Conservation (phyloP, 768 basidiomycete species). For the Rhizopogon vulgaris region DNA sequence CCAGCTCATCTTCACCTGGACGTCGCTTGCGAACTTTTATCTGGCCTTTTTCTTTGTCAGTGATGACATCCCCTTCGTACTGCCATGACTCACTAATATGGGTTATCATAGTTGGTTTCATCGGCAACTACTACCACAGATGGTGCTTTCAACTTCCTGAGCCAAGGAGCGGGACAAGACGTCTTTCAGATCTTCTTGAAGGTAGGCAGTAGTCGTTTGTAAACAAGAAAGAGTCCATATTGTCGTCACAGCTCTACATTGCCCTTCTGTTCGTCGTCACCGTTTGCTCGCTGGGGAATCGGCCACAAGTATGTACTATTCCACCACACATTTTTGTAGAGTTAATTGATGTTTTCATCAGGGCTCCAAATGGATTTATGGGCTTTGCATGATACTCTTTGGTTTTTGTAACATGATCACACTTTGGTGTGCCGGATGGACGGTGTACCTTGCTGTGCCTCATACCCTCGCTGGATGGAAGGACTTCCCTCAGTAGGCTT, state of each 20-base stretch:
- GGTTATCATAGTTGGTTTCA: conserved; percentile 57
- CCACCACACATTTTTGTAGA: conserved; percentile 1
- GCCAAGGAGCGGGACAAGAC: conserved; percentile 59
- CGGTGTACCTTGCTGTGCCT: conserved; percentile 80
- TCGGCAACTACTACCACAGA: conserved; percentile 66
- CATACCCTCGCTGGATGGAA: conserved; percentile 73
- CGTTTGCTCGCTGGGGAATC: conserved; percentile 88
- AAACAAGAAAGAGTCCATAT: neutral
- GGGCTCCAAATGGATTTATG: conserved; percentile 86
- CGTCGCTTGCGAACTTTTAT: conserved; percentile 88
- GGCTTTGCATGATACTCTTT: conserved; percentile 68
- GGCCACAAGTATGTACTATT: conserved; percentile 49
- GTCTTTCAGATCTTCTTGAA: conserved; percentile 77
- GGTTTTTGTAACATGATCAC: conserved; percentile 75
- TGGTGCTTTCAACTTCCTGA: conserved; percentile 79
- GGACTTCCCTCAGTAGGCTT: conserved; percentile 57
- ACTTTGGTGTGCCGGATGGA: conserved; percentile 87
- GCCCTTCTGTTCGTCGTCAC: conserved; percentile 75
- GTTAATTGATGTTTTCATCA: conserved; percentile 18
- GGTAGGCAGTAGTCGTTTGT: conserved; percentile 16
- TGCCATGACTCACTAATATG: conserved; percentile 12
- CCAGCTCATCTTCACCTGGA: conserved; percentile 92
- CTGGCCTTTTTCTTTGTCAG: conserved; percentile 90
- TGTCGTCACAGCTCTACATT: conserved; percentile 58
- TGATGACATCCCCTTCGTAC: conserved; percentile 16